These are phyloP conservation scores for Boletus reticuloceps DNA, from an alignment of 768 basidiomycete genomes.

Conservation along the genomic window DNA sequence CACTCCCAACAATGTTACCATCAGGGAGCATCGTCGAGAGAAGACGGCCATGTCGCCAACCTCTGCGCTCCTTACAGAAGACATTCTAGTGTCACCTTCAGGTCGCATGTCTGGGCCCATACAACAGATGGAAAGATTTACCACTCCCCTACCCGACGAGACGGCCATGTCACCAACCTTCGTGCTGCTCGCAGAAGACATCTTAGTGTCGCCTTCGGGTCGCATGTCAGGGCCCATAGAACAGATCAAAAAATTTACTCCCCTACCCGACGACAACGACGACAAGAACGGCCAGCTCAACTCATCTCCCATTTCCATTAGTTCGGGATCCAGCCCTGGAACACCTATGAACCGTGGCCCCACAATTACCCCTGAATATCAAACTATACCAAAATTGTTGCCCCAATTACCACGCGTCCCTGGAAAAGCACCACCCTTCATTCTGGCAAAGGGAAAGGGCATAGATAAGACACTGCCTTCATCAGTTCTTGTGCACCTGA, in stretches of 20 bases:
- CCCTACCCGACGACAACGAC: not conserved
- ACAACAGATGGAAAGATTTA: too few relatives aligned
- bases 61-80: too few relatives aligned
- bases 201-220: not conserved
- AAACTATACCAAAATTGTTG: not conserved
- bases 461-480: too few relatives aligned
- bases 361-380: not conserved
- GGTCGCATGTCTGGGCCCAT: too few relatives aligned
- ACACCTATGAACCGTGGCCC: not conserved
- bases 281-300: not conserved
- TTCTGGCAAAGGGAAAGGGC: not conserved
- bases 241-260: not conserved
- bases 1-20: not conserved
- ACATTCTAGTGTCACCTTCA: too few relatives aligned
- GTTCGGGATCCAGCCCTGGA: not conserved
- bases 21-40: not conserved
- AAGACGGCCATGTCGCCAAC: too few relatives aligned
- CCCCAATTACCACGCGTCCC: not conserved
- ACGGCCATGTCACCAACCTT: not conserved
- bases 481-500: too few relatives aligned
- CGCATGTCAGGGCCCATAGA: not conserved
- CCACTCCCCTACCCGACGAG: too few relatives aligned
- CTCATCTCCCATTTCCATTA: not conserved
- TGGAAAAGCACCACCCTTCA: not conserved
- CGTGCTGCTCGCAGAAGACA: not conserved